Percentiles rank a stretch among this genome's conserved stretches.
These are phyloP conservation scores for Flueggea neowawraea DNA, from an alignment of 441 rosid species.

Conservation along the genomic window DNA sequence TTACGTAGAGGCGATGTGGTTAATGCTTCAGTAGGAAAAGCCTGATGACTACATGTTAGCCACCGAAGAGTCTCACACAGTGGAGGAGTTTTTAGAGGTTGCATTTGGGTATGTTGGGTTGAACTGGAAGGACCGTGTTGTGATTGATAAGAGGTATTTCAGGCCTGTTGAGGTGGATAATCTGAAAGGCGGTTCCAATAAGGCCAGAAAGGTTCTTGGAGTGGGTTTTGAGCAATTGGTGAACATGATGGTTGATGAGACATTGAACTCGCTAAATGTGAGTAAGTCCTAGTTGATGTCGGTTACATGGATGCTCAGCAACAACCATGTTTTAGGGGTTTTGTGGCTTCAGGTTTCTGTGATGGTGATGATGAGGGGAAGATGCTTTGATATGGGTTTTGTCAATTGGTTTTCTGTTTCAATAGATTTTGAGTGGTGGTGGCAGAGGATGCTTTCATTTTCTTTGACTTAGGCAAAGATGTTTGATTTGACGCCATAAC, in stretches of 20 bases:
- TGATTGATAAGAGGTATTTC: constrained; percentile 84
- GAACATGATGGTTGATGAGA: constrained; percentile 93
- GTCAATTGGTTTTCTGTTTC: too few relatives aligned
- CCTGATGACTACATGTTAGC: constrained; percentile 94
- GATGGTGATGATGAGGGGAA: too few relatives aligned
- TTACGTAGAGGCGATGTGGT: constrained; percentile 92
- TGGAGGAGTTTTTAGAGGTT: constrained; percentile 82
- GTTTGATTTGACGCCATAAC: too few relatives aligned
- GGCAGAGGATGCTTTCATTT: too few relatives aligned
- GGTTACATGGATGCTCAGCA: constrained; percentile 87
- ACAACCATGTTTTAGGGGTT: too few relatives aligned
- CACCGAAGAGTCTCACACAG: constrained; percentile 93
- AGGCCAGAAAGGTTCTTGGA: constrained; percentile 62
- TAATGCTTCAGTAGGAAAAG: constrained; percentile 96
- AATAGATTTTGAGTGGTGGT: too few relatives aligned
- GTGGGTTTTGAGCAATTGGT: constrained; percentile 86
- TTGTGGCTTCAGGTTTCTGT: too few relatives aligned
- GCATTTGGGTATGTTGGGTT: constrained; percentile 84
- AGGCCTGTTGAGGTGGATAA: constrained; percentile 85
- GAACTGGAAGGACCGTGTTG: constrained; percentile 85
- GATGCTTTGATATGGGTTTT: too few relatives aligned
- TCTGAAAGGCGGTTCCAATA: constrained; percentile 73
- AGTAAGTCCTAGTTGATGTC: constrained; percentile 90
- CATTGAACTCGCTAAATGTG: constrained; percentile 73
- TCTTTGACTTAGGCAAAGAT: too few relatives aligned